Conservation (phyloP, 2,329 filamentous ascomycete genomes). For the Colletotrichum lentis region DNA sequence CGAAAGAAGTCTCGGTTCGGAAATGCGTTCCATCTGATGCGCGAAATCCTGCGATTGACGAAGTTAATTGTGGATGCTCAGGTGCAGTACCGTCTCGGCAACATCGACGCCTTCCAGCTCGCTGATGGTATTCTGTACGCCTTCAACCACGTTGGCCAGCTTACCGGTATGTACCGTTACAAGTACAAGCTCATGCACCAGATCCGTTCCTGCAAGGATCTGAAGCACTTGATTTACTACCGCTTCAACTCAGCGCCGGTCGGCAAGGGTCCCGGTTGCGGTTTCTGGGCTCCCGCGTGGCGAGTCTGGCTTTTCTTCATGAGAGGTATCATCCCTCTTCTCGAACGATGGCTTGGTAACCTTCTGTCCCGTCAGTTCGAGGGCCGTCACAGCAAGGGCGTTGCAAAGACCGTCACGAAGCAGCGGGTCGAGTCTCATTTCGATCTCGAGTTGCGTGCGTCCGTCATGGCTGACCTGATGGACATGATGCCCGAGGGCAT, state of each 20-base stretch:
- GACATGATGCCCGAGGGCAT: slow-evolving; percentile 99
- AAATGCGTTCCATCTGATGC: slow-evolving; percentile 99
- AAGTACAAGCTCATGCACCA: slow-evolving; percentile 99
- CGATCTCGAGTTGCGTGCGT: slow-evolving; percentile 94
- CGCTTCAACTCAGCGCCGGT: slow-evolving; percentile 97
- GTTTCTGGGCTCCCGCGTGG: slow-evolving; percentile 99
- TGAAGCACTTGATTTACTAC: slow-evolving; percentile 99
- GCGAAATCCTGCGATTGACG: slow-evolving; percentile 92
- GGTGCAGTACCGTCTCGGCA: slow-evolving; percentile 95
- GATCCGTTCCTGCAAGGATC: slow-evolving; percentile 97
- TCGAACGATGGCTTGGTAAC: slow-evolving; percentile 98
- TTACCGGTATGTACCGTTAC: slow-evolving; percentile 99
- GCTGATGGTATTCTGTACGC: slow-evolving; percentile 99
- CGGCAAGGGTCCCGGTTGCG: slow-evolving; percentile 95
- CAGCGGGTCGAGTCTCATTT: slow-evolving; percentile 99
- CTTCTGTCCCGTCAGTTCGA: slow-evolving; percentile 97
- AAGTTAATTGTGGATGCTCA: slow-evolving; percentile 99
- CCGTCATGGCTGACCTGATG: slow-evolving; percentile 98
- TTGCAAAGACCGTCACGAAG: slow-evolving; percentile 98
- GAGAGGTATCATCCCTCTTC: slow-evolving; percentile 94
- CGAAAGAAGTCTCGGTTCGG: slow-evolving; percentile 99
- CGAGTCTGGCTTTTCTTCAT: slow-evolving; percentile 99
- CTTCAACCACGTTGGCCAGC: slow-evolving; percentile 97
- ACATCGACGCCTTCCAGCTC: slow-evolving; percentile 98
- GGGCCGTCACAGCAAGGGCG: slow-evolving; percentile 97